phyloP scores from a whole-genome alignment of 345 rosid genomes.

The Erucastrum elatum region DNA sequence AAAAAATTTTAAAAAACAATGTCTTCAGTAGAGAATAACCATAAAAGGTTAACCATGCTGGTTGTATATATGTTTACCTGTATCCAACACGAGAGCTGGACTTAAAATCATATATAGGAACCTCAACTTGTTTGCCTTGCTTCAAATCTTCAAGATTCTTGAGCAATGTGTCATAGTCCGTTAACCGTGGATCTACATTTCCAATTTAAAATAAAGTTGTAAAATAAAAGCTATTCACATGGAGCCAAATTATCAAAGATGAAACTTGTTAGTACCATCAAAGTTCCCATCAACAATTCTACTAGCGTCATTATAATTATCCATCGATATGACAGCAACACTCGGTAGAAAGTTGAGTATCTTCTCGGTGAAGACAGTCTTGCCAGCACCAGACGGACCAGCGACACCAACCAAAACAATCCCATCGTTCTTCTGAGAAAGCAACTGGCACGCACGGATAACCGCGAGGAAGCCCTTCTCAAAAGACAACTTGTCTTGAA shows the following conservation, averaged over 20 bases:
- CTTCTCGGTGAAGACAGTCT: constrained; percentile 95
- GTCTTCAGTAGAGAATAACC: not conserved
- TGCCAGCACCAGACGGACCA: constrained; percentile 83
- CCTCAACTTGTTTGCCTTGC: constrained; percentile 72
- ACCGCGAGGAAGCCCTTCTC: constrained; percentile 68
- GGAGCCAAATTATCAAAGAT: not conserved
- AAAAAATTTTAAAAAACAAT: constrained; percentile 25
- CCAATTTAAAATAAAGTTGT: too few relatives aligned
- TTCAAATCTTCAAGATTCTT: constrained; percentile 75
- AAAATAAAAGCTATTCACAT: too few relatives aligned
- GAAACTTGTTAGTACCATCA: constrained; percentile 54
- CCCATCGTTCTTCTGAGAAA: constrained; percentile 70
- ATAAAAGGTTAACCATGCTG: not conserved
- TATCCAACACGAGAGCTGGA: constrained; percentile 48
- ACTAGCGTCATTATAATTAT: constrained; percentile 88
- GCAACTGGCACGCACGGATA: constrained; percentile 86
- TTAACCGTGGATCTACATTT: not conserved
- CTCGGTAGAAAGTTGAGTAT: constrained; percentile 81
- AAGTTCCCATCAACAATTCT: constrained; percentile 42
- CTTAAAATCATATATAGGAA: constrained; percentile 95
- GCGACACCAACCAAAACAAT: not conserved
- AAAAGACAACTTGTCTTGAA: constrained; percentile 46
- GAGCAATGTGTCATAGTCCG: constrained; percentile 32
- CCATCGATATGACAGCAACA: constrained; percentile 88
- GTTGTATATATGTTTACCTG: constrained; percentile 41